These are phyloP conservation scores for Xerocomus cyaneibrunnescens DNA, from an alignment of 1,284 basidiomycete genomes.

Conservation along the genomic window DNA sequence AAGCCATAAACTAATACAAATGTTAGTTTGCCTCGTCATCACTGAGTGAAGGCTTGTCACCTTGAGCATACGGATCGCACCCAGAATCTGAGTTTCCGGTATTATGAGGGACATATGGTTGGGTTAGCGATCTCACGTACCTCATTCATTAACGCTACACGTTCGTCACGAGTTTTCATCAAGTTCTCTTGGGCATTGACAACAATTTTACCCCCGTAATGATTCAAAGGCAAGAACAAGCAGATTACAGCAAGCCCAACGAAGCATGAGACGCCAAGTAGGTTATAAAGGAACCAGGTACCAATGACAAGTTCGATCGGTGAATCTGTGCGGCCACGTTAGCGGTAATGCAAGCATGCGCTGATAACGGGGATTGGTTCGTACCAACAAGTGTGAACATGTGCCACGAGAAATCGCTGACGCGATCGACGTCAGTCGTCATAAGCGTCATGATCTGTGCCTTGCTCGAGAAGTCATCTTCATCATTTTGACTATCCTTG, in stretches of 20 bases:
- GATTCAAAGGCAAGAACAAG: conserved; percentile 85
- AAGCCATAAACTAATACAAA: conserved; percentile 78
- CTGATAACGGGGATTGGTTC: conserved; percentile 18
- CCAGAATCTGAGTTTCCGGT: conserved; percentile 57
- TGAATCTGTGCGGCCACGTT: conserved; percentile 52
- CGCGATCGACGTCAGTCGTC: conserved; percentile 79
- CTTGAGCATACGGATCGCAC: conserved; percentile 93
- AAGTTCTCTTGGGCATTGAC: conserved; percentile 84
- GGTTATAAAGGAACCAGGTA: conserved; percentile 74
- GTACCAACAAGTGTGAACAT: conserved; percentile 63
- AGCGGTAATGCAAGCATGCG: conserved; percentile 10
- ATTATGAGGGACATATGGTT: neutral
- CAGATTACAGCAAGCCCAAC: conserved; percentile 82
- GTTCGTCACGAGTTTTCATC: conserved; percentile 90
- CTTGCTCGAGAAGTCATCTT: conserved; percentile 85
- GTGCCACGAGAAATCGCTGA: conserved; percentile 84
- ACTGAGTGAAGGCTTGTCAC: conserved; percentile 32
- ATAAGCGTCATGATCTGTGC: conserved; percentile 79
- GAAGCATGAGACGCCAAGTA: conserved; percentile 81
- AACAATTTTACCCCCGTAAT: conserved; percentile 83
- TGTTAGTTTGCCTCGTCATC: conserved; percentile 9
- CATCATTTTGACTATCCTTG: conserved; percentile 44
- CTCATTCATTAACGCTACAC: conserved; percentile 92
- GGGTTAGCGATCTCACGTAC: conserved; percentile 33
- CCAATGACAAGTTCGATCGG: conserved; percentile 86